Evolutionary conservation across 2,329 filamentous ascomycete species (phyloP), one percentile per base, ranked within the genome.

Genomic region (Colletotrichum brevisporum): DNA sequence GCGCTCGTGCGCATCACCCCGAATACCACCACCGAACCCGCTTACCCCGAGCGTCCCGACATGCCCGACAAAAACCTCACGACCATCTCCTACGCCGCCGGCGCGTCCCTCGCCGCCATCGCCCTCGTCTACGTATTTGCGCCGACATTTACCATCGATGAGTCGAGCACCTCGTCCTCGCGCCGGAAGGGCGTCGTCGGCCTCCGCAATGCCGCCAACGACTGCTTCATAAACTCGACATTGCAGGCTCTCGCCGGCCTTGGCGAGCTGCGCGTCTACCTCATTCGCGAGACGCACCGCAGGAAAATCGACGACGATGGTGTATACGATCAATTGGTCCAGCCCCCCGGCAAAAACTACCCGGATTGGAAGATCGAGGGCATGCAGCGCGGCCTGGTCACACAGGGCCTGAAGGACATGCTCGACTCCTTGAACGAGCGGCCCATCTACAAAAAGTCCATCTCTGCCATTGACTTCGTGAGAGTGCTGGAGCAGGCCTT

Each of bases 51-150:
- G 47, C 57, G 21, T 24, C 48, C 64, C 67, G 45, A 63, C 74
- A 95, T 96, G 93, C 93, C 92, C 76, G 93, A 96, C 78, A 94
- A 92, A 84, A 90, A 91, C 63, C 87, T 94, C 68, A 94, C 92
- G 8, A 92, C 96, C 75, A 94, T 94, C 75, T 94, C 94, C 52
- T 99, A 99, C 82, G 96, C 96, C 76, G 96, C 95, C 69, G 95
- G 95, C 75, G 96, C 95, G 70, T 97, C 95, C 63, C 91, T 99
- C 71, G 96, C 96, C 64, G 96, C 96, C 71, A 93, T 97, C 71
- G 95, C 96, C 39, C 89, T 98, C 67, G 93, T 98, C 79, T 99
- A 98, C 82, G 95, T 98, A 75, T 98, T 99, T 82, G 94, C 92
- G 9, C 96, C 96, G n/a, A 98, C 95, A 60, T 98, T 95, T 81